These are phyloP conservation scores for Lentinula guzmanii DNA, from an alignment of 768 basidiomycete species.

Conservation along the genomic window DNA sequence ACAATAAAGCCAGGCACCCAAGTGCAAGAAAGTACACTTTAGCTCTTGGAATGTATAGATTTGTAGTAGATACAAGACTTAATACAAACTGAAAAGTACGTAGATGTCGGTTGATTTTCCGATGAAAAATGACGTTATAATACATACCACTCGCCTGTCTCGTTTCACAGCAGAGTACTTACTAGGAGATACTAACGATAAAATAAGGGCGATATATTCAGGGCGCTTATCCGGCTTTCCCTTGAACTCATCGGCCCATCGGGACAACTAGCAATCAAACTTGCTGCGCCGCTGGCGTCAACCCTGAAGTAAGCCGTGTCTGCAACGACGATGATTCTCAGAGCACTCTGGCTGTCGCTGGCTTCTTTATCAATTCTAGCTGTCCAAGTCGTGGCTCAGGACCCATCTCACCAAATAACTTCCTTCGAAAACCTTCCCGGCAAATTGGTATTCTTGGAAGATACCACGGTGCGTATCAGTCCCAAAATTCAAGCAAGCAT, in stretches of 20 bases:
- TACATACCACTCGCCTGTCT: too few relatives aligned
- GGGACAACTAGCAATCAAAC: not conserved
- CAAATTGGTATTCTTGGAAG: conserved; percentile 88
- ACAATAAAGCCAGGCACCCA: too few relatives aligned
- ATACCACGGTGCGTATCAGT: conserved; percentile 63
- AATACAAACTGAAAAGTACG: too few relatives aligned
- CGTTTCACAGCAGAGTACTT: too few relatives aligned
- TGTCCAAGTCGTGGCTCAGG: conserved; percentile 23
- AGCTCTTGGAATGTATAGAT: too few relatives aligned
- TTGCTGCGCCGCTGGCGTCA: not conserved
- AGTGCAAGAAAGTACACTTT: too few relatives aligned
- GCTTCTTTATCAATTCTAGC: not conserved
- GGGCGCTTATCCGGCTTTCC: not conserved
- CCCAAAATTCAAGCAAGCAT: not conserved
- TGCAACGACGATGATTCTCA: conserved; percentile 3
- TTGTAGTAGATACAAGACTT: too few relatives aligned
- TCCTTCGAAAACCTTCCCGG: conserved; percentile 70
- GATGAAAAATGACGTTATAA: too few relatives aligned
- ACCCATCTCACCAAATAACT: conserved; percentile 42
- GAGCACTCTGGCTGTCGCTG: conserved; percentile 4
- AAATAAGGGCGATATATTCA: too few relatives aligned
- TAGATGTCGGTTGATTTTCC: too few relatives aligned
- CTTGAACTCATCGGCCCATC: not conserved
- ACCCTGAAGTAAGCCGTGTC: not conserved
- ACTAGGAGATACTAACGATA: too few relatives aligned